Percentiles rank a stretch among this genome's conserved stretches.
Conservation (phyloP, 139 green algal genomes). For the Chlorella sp. region DNA sequence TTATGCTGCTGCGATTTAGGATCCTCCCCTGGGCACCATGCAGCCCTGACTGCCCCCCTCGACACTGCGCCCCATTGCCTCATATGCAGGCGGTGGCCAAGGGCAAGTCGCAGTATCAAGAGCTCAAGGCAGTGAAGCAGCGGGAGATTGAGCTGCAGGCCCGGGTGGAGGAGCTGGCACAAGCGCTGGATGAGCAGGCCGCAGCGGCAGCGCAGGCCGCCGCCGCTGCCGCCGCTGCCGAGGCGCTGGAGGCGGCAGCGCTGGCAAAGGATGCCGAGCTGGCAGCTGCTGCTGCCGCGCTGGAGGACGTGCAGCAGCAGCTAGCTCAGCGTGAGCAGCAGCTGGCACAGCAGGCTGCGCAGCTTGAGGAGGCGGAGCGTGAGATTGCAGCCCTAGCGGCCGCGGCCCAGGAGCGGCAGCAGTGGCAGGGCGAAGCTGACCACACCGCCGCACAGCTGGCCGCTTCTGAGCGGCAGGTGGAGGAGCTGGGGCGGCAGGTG, state of each 20-base stretch:
- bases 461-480: not conserved
- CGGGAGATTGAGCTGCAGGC: not conserved
- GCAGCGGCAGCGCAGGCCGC: not conserved
- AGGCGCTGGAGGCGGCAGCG: slow-evolving; percentile 1
- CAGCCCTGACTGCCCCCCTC: too few species aligned
- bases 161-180: not conserved
- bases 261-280: slow-evolving; percentile 15
- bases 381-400: too few species aligned
- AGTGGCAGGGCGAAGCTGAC: too few species aligned
- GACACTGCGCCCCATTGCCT: too few species aligned
- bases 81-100: slow-evolving; percentile 11
- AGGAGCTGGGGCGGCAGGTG: not conserved
- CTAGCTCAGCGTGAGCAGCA: not conserved
- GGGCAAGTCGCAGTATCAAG: slow-evolving; percentile 21
- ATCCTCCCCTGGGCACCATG: too few species aligned
- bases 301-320: not conserved
- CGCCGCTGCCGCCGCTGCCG: not conserved
- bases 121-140: slow-evolving; percentile 6
- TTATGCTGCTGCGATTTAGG: too few species aligned
- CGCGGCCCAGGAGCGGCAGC: too few species aligned
- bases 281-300: not conserved
- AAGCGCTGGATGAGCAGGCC: too few species aligned
- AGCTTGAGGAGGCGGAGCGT: not conserved
- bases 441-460: too few species aligned
- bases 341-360: not conserved